Conservation (phyloP, 2,329 filamentous ascomycete species). For the Lachnellula cervina region DNA sequence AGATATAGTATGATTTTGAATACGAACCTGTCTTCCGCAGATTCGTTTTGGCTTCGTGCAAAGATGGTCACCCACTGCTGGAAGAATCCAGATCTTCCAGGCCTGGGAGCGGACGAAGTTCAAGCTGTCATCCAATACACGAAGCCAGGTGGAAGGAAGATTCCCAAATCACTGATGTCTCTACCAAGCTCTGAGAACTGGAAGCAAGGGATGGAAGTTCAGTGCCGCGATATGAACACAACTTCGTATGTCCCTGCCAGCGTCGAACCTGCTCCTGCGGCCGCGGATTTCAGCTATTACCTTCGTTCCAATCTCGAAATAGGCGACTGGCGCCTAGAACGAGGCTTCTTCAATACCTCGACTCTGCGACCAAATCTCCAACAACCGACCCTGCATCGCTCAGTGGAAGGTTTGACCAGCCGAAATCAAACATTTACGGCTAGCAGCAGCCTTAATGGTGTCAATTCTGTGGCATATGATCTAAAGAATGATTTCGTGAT, state of each 20-base stretch:
- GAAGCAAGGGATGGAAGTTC: slow-evolving; percentile 35
- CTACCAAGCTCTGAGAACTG: slow-evolving; percentile 36
- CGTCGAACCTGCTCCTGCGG: slow-evolving; percentile 37
- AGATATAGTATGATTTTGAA: slow-evolving; percentile 64
- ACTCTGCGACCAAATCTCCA: slow-evolving; percentile 46
- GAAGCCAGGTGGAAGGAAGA: slow-evolving; percentile 1
- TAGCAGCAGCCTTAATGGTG: slow-evolving; percentile 42
- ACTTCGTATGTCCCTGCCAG: slow-evolving; percentile 43
- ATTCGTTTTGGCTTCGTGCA: slow-evolving; percentile 61
- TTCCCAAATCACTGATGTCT: slow-evolving; percentile 3
- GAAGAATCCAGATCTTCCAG: slow-evolving; percentile 43
- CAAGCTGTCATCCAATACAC: slow-evolving; percentile 46
- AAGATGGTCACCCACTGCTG: slow-evolving; percentile 58
- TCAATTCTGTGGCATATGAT: slow-evolving; percentile 46
- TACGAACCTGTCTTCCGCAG: slow-evolving; percentile 48
- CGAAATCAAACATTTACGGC: slow-evolving; percentile 43
- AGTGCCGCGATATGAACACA: slow-evolving; percentile 33
- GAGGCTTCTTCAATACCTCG: slow-evolving; percentile 54
- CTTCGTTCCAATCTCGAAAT: slow-evolving; percentile 56
- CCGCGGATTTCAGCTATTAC: slow-evolving; percentile 49
- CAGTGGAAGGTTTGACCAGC: slow-evolving; percentile 40
- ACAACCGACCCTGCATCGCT: slow-evolving; percentile 46
- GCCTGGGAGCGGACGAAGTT: slow-evolving; percentile 41
- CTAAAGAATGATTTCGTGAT: slow-evolving; percentile 53
- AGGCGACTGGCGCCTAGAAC: slow-evolving; percentile 50